Conservation (phyloP, 2,329 filamentous ascomycete genomes). For the Dryadomyces quercus-mongolicae region DNA sequence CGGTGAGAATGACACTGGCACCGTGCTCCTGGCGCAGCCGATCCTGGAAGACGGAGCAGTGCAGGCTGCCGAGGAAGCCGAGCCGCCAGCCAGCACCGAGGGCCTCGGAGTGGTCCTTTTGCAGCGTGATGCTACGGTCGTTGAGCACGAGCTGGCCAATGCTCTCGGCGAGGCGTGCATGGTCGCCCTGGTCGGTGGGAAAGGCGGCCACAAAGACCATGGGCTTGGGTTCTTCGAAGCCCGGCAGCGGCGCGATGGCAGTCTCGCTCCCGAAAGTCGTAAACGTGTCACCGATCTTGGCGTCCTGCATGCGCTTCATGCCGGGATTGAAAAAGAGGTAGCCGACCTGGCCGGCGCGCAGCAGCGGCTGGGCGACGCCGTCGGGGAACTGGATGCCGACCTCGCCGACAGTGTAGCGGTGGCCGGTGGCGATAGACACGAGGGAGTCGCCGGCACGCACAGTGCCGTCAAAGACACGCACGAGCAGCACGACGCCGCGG, state of each 20-base stretch:
- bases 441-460: slow-evolving; percentile 74
- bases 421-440: slow-evolving; percentile 76
- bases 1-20: slow-evolving; percentile 90
- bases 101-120: slow-evolving; percentile 90
- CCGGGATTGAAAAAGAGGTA: slow-evolving; percentile 97
- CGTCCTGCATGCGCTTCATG: slow-evolving; percentile 94
- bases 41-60: slow-evolving; percentile 99
- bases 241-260: slow-evolving; percentile 67
- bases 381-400: slow-evolving; percentile 94
- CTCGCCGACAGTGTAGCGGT: slow-evolving; percentile 88
- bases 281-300: slow-evolving; percentile 91
- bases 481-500: slow-evolving; percentile 81
- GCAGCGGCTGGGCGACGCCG: slow-evolving; percentile 64
- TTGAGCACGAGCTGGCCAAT: slow-evolving; percentile 91
- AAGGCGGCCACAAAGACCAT: slow-evolving; percentile 99
- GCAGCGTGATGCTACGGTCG: slow-evolving; percentile 84
- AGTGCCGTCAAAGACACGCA: slow-evolving; percentile 81
- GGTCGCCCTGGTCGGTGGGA: slow-evolving; percentile 75
- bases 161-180: slow-evolving; percentile 78
- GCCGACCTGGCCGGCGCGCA: slow-evolving; percentile 88
- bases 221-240: slow-evolving; percentile 92
- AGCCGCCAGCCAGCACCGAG: slow-evolving; percentile 88
- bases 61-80: slow-evolving; percentile 89
- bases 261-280: slow-evolving; percentile 70
- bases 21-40: slow-evolving; percentile 89